phyloP scores from a whole-genome alignment of 2,329 filamentous ascomycete genomes.

The Didymella keratinophila region DNA sequence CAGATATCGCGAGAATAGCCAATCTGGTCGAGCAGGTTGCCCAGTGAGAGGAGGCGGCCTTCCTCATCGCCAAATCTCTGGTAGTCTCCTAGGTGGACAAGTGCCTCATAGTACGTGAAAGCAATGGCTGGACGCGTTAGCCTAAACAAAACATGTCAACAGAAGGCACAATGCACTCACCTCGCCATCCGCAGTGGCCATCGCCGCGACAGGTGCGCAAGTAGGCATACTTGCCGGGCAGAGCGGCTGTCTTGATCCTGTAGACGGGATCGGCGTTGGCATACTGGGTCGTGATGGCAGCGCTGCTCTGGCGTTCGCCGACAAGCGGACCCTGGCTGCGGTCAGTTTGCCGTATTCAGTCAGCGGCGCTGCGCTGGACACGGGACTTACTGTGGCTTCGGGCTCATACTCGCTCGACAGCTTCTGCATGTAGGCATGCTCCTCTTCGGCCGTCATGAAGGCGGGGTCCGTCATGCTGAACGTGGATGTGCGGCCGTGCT shows the following conservation, averaged over 20 bases:
- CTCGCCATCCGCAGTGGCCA: conserved; percentile 97
- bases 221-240: conserved; percentile 84
- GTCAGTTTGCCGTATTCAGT: conserved; percentile 28
- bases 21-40: conserved; percentile 71
- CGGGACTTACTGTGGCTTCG: conserved; percentile 61
- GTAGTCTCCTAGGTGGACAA: conserved; percentile 72
- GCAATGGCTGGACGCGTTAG: conserved; percentile 73
- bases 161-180: conserved; percentile 61
- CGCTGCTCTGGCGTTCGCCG: conserved; percentile 77
- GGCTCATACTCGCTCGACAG: conserved; percentile 68
- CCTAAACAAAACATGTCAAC: conserved; percentile 11
- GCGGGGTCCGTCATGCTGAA: conserved; percentile 50
- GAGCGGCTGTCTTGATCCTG: conserved; percentile 83
- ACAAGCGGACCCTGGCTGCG: conserved; percentile 78
- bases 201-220: conserved; percentile 90
- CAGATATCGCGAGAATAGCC: conserved; percentile 75
- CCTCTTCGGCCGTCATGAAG: conserved; percentile 57
- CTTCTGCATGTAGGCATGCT: conserved; percentile 68
- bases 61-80: conserved; percentile 74
- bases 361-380: conserved; percentile 22
- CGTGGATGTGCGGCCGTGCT: conserved; percentile 37
- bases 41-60: conserved; percentile 74
- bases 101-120: conserved; percentile 90
- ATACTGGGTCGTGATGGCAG: conserved; percentile 83
- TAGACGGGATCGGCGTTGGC: conserved; percentile 86